A percentile compares a stretch with the other conserved stretches of the same genome.
Evolutionary conservation across 192 early-diverging fungal genomes (phyloP).

Genomic region (Backusella tarrabulga): DNA sequence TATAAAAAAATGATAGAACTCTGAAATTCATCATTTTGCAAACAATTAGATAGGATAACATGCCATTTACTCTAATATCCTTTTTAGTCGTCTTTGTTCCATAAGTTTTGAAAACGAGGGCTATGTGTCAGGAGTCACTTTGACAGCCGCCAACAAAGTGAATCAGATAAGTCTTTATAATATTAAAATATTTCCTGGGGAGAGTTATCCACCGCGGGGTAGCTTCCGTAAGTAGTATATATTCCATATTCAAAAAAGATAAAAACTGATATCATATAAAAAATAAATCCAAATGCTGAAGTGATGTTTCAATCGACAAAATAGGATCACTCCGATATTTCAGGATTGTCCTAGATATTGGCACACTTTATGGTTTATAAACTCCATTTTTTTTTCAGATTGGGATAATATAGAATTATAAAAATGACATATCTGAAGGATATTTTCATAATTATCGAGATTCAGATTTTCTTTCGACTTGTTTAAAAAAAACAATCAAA

Average conservation of each 20-base stretch:
- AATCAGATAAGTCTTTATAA: background rate
- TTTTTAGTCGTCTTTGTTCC: background rate
- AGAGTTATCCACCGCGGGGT: background rate
- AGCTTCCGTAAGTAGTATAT: background rate
- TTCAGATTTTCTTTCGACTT: too few species aligned
- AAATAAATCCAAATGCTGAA: background rate
- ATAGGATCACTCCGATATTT: background rate
- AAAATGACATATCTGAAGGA: background rate
- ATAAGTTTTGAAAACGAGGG: background rate
- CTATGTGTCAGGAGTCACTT: background rate
- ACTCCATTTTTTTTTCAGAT: background rate
- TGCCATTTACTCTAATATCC: background rate
- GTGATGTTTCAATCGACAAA: background rate
- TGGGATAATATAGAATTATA: background rate
- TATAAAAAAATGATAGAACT: too few species aligned
- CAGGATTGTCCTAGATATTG: background rate
- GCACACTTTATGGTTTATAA: background rate
- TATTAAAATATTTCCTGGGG: background rate
- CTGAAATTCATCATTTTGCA: too few species aligned
- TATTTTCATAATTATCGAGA: too few species aligned
- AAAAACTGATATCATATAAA: background rate
- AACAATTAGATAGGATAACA: background rate
- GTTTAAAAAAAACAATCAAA: background rate
- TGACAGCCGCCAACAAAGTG: background rate
- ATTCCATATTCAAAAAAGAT: background rate